Percentiles rank a stretch among this genome's conserved stretches.
phyloP scores from a whole-genome alignment of 2,329 filamentous ascomycete species.

The Penicillium sp. region DNA sequence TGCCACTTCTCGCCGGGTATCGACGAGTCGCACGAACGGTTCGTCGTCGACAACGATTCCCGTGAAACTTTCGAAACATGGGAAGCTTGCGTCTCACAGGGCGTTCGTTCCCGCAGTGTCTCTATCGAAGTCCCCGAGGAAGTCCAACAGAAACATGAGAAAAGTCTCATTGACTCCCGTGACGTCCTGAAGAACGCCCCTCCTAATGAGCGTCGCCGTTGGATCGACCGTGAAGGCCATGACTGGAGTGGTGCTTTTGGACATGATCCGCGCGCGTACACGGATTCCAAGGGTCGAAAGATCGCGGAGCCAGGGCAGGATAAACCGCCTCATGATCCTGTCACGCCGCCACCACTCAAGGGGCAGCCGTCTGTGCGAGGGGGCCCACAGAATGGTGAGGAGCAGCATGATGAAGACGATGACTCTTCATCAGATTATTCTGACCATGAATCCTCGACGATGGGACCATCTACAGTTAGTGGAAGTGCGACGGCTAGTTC shows the following conservation, averaged over 20 bases:
- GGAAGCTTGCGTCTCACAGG: slow-evolving; percentile 88
- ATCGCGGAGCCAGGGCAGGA: slow-evolving; percentile 58
- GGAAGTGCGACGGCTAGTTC: slow-evolving; percentile 13
- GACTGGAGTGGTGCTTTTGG: slow-evolving; percentile 90
- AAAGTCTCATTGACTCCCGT: slow-evolving; percentile 74
- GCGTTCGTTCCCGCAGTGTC: slow-evolving; percentile 72
- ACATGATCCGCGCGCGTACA: slow-evolving; percentile 65
- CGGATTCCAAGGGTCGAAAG: slow-evolving; percentile 55
- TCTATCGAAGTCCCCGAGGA: slow-evolving; percentile 70
- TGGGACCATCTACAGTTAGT: slow-evolving; percentile 19
- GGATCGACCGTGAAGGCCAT: slow-evolving; percentile 75
- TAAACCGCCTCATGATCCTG: slow-evolving; percentile 53
- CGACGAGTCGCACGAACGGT: slow-evolving; percentile 79
- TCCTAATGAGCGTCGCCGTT: slow-evolving; percentile 67
- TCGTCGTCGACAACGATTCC: slow-evolving; percentile 82
- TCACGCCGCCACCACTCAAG: slow-evolving; percentile 46
- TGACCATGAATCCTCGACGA: slow-evolving; percentile 1
- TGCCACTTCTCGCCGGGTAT: slow-evolving; percentile 87
- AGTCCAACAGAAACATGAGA: slow-evolving; percentile 75
- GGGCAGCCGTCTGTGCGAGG: slow-evolving; percentile 6
- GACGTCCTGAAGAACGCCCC: slow-evolving; percentile 75
- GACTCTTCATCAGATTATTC: slow-evolving; percentile 12
- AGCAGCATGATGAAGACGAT: slow-evolving; percentile 25
- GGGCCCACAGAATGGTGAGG: slow-evolving; percentile 14
- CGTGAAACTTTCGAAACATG: slow-evolving; percentile 93